Conservation (phyloP, 768 basidiomycete genomes). For the Panellus pusillus region DNA sequence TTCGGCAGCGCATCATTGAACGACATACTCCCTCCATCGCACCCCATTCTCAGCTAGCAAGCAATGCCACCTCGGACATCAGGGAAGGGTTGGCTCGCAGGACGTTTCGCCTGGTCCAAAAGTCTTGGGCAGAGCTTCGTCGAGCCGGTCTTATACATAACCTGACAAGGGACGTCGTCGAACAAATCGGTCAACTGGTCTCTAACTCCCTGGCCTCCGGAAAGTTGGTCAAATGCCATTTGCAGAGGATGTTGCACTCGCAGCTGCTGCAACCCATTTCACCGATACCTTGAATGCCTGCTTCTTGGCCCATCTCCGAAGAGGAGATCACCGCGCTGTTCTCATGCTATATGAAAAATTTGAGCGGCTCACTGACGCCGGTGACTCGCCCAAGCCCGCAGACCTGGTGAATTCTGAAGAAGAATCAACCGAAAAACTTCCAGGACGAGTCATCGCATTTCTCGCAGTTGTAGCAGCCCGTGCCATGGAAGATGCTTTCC, state of each 20-base stretch:
- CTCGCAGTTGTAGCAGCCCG: slow-evolving; percentile 60
- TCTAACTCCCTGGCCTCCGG: slow-evolving; percentile 28
- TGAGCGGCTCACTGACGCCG: slow-evolving; percentile 26
- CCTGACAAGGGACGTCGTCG: slow-evolving; percentile 43
- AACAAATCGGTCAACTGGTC: slow-evolving; percentile 39
- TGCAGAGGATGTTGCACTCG: slow-evolving; percentile 50
- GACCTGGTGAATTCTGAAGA: slow-evolving; percentile 14
- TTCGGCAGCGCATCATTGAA: slow-evolving; percentile 17
- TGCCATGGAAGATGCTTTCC: slow-evolving; percentile 59
- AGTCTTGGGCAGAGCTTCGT: slow-evolving; percentile 46
- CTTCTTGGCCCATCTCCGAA: slow-evolving; percentile 46
- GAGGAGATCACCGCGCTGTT: slow-evolving; percentile 40
- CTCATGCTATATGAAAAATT: slow-evolving; percentile 46
- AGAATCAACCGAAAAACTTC: slow-evolving; percentile 14
- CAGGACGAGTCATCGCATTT: slow-evolving; percentile 41
- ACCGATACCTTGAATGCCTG: slow-evolving; percentile 49
- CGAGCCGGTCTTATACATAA: slow-evolving; percentile 43
- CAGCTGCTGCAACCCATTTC: slow-evolving; percentile 44
- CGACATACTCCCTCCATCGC: slow-evolving; percentile 15
- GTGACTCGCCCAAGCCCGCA: slow-evolving; percentile 13
- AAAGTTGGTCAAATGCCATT: slow-evolving; percentile 28
- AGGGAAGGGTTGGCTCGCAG: slow-evolving; percentile 34
- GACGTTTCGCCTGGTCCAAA: slow-evolving; percentile 31
- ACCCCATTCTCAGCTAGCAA: slow-evolving; percentile 24
- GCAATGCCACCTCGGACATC: slow-evolving; percentile 38